Base-by-base conservation (phyloP, 441 rosid genomes). In the Aleurites moluccanus region DNA sequence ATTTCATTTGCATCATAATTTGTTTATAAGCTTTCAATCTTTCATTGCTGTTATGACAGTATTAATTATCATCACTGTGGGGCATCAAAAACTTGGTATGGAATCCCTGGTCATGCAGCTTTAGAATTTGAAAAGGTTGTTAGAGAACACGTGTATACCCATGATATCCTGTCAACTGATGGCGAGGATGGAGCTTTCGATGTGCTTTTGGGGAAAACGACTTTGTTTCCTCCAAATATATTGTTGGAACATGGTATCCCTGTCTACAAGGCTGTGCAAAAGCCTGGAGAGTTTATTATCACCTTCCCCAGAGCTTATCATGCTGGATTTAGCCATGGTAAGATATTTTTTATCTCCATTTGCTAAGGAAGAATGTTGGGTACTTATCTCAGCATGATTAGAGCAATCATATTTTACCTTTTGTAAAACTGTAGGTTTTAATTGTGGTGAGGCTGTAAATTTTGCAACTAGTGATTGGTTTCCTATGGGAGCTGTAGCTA, bases 381-480 rank as follows among this genome's bases (percentile, higher is more conserved):
- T 35, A 16, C 6, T 44, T 50, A 42, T 28, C 20, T 44, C 64
- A 10, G 62, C 56, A 7, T 40, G 28, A 42, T 44, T 30, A n/a
- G 25, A 4, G 16, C 23, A 69, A 9, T 35, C 6, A 20, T 33
- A 7, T 27, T 21, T 78, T 61, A 68, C 30, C 70, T 71, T 71
- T 60, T 72, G 33, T 64, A 47, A 67, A 74, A 23, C 20, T 83
- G 16, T 67, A 96, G 99, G 99, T 67, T 96, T 96, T 80, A 96
- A 96, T 80, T 96, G 99, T 76, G 98, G 99, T 3, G 99, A 96
- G 89, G 99, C 99, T 73, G 99, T 96, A 79, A 96, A 96, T 85
- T 96, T 96, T 83, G 98, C 98, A 44, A 90, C 86, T 83, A 91
- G 94, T 70, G 97, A 96, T 79, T 96, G 99, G 99, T 96, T 96